A percentile compares a stretch with the other conserved stretches of the same genome.
These are phyloP conservation scores for Neopestalotiopsis rosae DNA, from an alignment of 2,329 filamentous ascomycete species.

Conservation along the genomic window DNA sequence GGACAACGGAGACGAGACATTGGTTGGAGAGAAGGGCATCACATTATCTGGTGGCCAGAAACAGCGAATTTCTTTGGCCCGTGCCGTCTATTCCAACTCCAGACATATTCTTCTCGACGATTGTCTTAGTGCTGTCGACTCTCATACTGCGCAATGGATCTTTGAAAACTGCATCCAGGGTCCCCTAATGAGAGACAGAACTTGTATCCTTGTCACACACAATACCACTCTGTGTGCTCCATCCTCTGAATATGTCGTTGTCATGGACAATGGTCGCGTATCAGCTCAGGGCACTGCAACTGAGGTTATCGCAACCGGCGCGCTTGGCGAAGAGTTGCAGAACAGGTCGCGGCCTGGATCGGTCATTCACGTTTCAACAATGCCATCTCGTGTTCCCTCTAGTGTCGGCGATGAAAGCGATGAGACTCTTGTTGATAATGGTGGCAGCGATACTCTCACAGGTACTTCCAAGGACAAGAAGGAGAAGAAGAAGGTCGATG, in stretches of 20 bases:
- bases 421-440: conserved; percentile 61
- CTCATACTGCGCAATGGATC: conserved; percentile 97
- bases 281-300: conserved; percentile 75
- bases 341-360: conserved; percentile 74
- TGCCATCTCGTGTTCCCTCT: conserved; percentile 80
- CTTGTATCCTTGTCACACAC: conserved; percentile 95
- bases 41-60: conserved; percentile 97
- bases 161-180: conserved; percentile 92
- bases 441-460: conserved; percentile 50
- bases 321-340: conserved; percentile 82
- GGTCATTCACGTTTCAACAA: conserved; percentile 65
- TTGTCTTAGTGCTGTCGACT: conserved; percentile 94
- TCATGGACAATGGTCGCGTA: conserved; percentile 86
- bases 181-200: conserved; percentile 84
- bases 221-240: conserved; percentile 90
- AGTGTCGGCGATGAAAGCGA: conserved; percentile 69
- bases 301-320: conserved; percentile 84
- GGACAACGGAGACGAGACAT: conserved; percentile 87
- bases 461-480: conserved; percentile 52
- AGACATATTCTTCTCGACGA: conserved; percentile 92
- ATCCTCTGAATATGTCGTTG: conserved; percentile 78
- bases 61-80: conserved; percentile 94
- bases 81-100: conserved; percentile 95
- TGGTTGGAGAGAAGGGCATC: conserved; percentile 97
- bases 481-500: conserved; percentile 55